phyloP scores from a whole-genome alignment of 208 protist genomes.

The Leishmania tropica region DNA sequence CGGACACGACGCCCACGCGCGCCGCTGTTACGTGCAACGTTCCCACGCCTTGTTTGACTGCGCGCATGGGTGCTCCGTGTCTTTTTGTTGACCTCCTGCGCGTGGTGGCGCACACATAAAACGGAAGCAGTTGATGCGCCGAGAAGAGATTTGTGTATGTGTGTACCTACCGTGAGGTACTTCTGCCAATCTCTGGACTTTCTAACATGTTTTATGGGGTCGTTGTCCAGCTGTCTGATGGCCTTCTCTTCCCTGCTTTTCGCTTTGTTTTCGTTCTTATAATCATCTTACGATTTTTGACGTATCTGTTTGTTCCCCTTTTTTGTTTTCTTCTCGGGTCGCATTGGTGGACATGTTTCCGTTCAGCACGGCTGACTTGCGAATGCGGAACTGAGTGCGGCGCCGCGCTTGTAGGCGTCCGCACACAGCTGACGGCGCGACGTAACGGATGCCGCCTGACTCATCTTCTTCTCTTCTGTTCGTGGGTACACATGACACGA shows the following conservation, averaged over 20 bases:
- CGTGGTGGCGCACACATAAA: background rate
- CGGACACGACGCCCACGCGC: background rate
- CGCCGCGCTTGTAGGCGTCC: background rate
- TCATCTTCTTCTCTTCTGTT: background rate
- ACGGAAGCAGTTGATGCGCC: background rate
- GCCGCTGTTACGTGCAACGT: background rate
- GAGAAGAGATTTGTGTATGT: background rate
- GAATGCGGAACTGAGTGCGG: background rate
- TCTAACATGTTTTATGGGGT: background rate
- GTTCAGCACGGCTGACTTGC: background rate
- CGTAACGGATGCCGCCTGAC: background rate
- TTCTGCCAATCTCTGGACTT: background rate
- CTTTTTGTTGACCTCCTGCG: background rate
- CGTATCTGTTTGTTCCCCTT: background rate
- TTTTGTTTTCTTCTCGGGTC: conserved; percentile 4
- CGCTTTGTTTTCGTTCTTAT: background rate
- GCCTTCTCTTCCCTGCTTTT: background rate
- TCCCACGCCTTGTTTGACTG: background rate
- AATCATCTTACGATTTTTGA: background rate
- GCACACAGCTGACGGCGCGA: background rate
- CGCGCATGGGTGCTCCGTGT: background rate
- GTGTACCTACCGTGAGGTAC: background rate
- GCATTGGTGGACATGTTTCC: background rate
- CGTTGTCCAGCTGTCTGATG: background rate
- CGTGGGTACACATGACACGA: background rate